Base-by-base conservation (phyloP, 1,139 yeast genomes). In the Lodderomyces theae region DNA sequence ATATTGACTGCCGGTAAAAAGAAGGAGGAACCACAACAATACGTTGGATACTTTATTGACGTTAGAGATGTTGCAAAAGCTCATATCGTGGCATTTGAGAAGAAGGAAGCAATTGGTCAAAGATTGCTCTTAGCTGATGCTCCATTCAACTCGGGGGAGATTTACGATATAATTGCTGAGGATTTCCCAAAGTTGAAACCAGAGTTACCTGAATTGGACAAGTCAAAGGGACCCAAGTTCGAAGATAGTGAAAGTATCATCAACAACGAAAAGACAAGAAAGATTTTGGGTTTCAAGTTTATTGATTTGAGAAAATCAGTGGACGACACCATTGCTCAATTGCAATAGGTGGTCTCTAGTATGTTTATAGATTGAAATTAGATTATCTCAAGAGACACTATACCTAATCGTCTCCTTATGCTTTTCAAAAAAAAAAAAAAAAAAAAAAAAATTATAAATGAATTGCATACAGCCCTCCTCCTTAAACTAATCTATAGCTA, bases 401-500 rank as follows among this genome's bases (percentile, higher is more conserved):
- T n/a, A n/a, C n/a, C n/a, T n/a, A n/a, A n/a, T n/a, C n/a, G n/a
- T n/a, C n/a, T n/a, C n/a, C n/a, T n/a, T n/a, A n/a, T n/a, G n/a
- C n/a, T n/a, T n/a, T n/a, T n/a, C n/a, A n/a, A n/a, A n/a, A n/a
- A n/a, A n/a, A n/a, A n/a, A n/a, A n/a, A n/a, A n/a, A n/a, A n/a
- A n/a, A n/a, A n/a, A n/a, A n/a, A n/a, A n/a, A n/a, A n/a, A n/a
- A n/a, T n/a, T n/a, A n/a, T n/a, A n/a, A n/a, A n/a, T n/a, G n/a
- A n/a, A n/a, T n/a, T n/a, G n/a, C n/a, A n/a, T n/a, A n/a, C n/a
- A n/a, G n/a, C n/a, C n/a, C n/a, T n/a, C n/a, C n/a, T n/a, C n/a
- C n/a, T n/a, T n/a, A 24, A n/a, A 18, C 51, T 60, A 77, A 49
- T 74, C 80, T 38, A 82, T 70, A 37, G 85, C 79, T 42, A 88